A percentile compares a stretch with the other conserved stretches of the same genome.
These are phyloP conservation scores for Pseudofabraea citricarpa DNA, from an alignment of 2,329 filamentous ascomycete genomes.

Conservation along the genomic window DNA sequence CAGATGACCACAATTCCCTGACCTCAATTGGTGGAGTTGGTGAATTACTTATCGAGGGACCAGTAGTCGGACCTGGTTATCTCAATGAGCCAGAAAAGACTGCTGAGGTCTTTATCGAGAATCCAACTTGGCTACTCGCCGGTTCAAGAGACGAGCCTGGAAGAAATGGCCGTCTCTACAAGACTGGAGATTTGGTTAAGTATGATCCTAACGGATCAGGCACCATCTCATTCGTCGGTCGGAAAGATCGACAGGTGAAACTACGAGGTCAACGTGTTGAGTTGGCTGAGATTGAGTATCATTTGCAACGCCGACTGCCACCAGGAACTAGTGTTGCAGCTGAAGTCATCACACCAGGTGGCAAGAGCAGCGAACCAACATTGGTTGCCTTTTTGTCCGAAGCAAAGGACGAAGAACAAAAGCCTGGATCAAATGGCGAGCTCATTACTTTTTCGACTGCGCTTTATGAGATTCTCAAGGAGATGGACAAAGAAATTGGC, in stretches of 20 bases:
- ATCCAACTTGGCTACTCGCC: constrained; percentile 1
- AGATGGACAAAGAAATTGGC: neutral
- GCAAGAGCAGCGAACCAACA: neutral
- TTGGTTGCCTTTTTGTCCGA: neutral
- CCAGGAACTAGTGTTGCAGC: neutral
- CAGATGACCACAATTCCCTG: constrained; percentile 4
- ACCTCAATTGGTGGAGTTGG: constrained; percentile 7
- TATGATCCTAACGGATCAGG: constrained; percentile 47
- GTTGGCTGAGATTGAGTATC: constrained; percentile 51
- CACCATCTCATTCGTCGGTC: constrained; percentile 51
- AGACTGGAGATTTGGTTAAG: constrained; percentile 54
- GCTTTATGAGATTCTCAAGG: neutral
- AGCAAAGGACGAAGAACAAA: neutral
- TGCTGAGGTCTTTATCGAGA: constrained; percentile 4
- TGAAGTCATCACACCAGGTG: neutral
- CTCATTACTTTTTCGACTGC: neutral
- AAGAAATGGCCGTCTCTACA: constrained; percentile 45
- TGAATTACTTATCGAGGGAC: constrained; percentile 9
- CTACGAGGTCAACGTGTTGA: constrained; percentile 59
- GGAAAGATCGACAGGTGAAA: constrained; percentile 61
- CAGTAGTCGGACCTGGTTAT: constrained; percentile 7
- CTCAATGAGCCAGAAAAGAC: constrained; percentile 5
- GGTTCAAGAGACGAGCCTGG: constrained; percentile 19
- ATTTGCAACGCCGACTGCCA: neutral
- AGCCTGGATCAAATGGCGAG: neutral